A percentile compares a stretch with the other conserved stretches of the same genome.
Evolutionary conservation across 306 rosid species (phyloP).

Genomic region (Cercis canadensis): DNA sequence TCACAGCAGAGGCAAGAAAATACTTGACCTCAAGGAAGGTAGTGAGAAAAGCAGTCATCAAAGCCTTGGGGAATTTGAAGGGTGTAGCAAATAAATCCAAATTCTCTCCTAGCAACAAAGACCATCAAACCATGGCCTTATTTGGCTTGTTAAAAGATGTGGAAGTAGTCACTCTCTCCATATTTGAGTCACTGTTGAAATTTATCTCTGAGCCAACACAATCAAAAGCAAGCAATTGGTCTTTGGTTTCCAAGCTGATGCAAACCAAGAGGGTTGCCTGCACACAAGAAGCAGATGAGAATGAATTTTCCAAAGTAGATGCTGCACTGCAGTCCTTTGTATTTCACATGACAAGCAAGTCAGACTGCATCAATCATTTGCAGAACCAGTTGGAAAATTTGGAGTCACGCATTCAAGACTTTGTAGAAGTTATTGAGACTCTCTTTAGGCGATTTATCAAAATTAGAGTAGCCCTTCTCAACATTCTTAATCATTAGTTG

Average conservation of each 20-base stretch:
- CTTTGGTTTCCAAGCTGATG: constrained; percentile 52
- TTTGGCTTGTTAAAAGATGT: constrained; percentile 43
- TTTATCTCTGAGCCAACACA: constrained; percentile 38
- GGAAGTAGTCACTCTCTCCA: constrained; percentile 37
- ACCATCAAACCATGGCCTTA: constrained; percentile 32
- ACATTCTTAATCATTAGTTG: constrained; percentile 53
- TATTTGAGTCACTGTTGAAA: constrained; percentile 40
- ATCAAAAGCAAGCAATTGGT: constrained; percentile 45
- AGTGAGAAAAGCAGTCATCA: constrained; percentile 49
- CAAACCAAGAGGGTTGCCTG: constrained; percentile 32
- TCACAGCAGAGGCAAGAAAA: constrained; percentile 45
- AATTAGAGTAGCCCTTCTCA: constrained; percentile 56
- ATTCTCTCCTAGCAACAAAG: constrained; percentile 34
- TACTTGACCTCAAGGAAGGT: constrained; percentile 60
- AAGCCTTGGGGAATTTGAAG: constrained; percentile 49
- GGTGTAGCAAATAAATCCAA: constrained; percentile 32
- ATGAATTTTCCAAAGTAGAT: constrained; percentile 56
- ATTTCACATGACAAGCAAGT: constrained; percentile 39
- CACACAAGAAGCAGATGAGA: constrained; percentile 42
- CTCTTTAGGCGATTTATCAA: constrained; percentile 51
- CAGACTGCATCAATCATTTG: constrained; percentile 38
- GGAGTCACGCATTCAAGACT: constrained; percentile 52
- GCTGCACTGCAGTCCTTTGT: constrained; percentile 54
- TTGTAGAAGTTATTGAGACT: constrained; percentile 48
- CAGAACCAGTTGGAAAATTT: constrained; percentile 42